These are phyloP conservation scores for Cenococcum geophilum DNA, from an alignment of 495 filamentous ascomycete genomes.

Conservation along the genomic window DNA sequence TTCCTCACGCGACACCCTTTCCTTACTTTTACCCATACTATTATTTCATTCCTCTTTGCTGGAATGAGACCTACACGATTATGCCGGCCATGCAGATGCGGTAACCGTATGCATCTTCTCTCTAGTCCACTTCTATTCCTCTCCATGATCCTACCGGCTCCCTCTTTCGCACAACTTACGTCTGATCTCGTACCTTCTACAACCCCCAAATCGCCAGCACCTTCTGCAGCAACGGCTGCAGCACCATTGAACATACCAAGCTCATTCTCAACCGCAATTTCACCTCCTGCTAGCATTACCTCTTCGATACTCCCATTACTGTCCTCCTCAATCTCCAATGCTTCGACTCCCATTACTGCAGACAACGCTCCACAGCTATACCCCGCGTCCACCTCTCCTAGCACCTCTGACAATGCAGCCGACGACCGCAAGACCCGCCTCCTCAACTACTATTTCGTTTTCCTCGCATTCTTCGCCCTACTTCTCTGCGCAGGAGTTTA, in stretches of 20 bases:
- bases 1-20: slow-evolving; percentile 1
- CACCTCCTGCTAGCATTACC: slow-evolving; percentile 11
- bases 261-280: slow-evolving; percentile 4
- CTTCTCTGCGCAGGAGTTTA: slow-evolving; percentile 29
- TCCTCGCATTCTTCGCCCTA: slow-evolving; percentile 36
- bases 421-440: slow-evolving; percentile 15
- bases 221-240: neutral
- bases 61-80: slow-evolving; percentile 2
- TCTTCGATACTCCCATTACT: slow-evolving; percentile 8
- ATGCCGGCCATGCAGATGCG: neutral
- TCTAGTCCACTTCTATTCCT: slow-evolving; percentile 13
- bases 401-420: neutral
- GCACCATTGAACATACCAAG: slow-evolving; percentile 2
- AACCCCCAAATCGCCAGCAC: neutral
- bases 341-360: neutral
- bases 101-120: neutral
- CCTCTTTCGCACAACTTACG: slow-evolving; percentile 7
- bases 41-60: neutral
- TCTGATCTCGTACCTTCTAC: neutral
- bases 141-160: slow-evolving; percentile 2
- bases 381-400: slow-evolving; percentile 4
- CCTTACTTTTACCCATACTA: neutral
- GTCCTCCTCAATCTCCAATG: slow-evolving; percentile 4
- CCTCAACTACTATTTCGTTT: slow-evolving; percentile 42
- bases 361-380: slow-evolving; percentile 8